Conservation (phyloP, 306 rosid species). For the Sphenostylis stenocarpa region DNA sequence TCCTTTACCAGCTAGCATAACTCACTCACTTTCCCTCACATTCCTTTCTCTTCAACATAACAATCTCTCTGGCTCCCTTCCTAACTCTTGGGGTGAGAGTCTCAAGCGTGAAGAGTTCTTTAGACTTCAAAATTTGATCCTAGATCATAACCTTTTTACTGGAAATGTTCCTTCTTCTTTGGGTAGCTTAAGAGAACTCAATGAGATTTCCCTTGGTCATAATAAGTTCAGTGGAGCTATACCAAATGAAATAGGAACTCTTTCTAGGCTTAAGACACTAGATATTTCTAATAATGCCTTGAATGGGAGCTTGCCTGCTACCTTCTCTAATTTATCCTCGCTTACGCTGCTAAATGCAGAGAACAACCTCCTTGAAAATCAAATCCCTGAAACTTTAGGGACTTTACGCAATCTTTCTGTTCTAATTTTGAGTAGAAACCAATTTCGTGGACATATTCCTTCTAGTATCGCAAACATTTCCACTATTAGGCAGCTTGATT, state of each 20-base stretch:
- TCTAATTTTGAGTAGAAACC: conserved; percentile 56
- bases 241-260: conserved; percentile 56
- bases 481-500: conserved; percentile 58
- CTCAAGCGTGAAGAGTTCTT: conserved; percentile 18
- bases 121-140: conserved; percentile 43
- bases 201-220: conserved; percentile 47
- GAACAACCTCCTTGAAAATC: conserved; percentile 40
- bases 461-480: conserved; percentile 54
- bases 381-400: conserved; percentile 50
- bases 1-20: conserved; percentile 43
- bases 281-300: conserved; percentile 58
- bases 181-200: conserved; percentile 41
- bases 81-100: conserved; percentile 46
- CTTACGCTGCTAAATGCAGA: conserved; percentile 44
- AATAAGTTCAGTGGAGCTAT: conserved; percentile 50
- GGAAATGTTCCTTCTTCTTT: conserved; percentile 62
- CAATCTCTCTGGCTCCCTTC: conserved; percentile 61
- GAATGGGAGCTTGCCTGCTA: conserved; percentile 51
- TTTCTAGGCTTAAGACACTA: conserved; percentile 48
- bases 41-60: conserved; percentile 60
- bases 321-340: conserved; percentile 46
- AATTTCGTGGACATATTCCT: conserved; percentile 58
- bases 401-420: conserved; percentile 53
- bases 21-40: conserved; percentile 48
- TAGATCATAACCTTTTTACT: conserved; percentile 53